These are phyloP conservation scores for Suillus tomentosus DNA, from an alignment of 768 basidiomycete genomes.

Conservation along the genomic window DNA sequence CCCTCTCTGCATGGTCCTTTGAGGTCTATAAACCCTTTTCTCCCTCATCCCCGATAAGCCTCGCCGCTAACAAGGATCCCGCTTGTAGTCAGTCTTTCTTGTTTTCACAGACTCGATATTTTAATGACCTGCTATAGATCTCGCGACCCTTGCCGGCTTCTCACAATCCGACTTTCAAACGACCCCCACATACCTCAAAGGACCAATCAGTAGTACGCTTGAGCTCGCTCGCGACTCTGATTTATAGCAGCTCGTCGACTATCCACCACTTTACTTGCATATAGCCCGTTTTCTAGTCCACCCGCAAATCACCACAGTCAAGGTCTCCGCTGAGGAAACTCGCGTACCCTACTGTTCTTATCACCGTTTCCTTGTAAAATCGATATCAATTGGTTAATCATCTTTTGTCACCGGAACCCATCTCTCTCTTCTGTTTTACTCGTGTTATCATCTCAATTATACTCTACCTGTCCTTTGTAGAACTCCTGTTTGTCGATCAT, in stretches of 20 bases:
- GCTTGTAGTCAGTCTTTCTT: conserved; percentile 43
- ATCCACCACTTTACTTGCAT: conserved; percentile 11
- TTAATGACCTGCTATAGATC: conserved; percentile 46
- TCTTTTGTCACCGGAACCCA: conserved; percentile 12
- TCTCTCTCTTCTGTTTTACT: conserved; percentile 12
- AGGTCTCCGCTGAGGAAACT: conserved; percentile 45
- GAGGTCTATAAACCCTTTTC: conserved; percentile 29
- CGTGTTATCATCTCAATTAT: conserved; percentile 16
- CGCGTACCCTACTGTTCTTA: conserved; percentile 42
- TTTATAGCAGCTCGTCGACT: conserved; percentile 27
- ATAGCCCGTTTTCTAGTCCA: conserved; percentile 13
- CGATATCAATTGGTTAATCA: conserved; percentile 21
- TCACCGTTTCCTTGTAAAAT: conserved; percentile 25
- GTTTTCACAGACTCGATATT: neutral
- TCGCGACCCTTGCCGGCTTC: conserved; percentile 96
- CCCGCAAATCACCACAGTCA: conserved; percentile 24
- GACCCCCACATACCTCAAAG: conserved; percentile 35
- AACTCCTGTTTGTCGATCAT: conserved; percentile 21
- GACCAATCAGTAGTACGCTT: conserved; percentile 56
- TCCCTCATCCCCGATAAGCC: conserved; percentile 41
- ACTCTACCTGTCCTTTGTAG: conserved; percentile 18
- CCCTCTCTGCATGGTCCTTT: conserved; percentile 38
- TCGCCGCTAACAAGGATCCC: conserved; percentile 55
- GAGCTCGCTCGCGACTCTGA: conserved; percentile 68
- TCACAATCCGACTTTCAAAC: conserved; percentile 47